Conservation (phyloP, 345 rosid species). For the Salix dunnii region DNA sequence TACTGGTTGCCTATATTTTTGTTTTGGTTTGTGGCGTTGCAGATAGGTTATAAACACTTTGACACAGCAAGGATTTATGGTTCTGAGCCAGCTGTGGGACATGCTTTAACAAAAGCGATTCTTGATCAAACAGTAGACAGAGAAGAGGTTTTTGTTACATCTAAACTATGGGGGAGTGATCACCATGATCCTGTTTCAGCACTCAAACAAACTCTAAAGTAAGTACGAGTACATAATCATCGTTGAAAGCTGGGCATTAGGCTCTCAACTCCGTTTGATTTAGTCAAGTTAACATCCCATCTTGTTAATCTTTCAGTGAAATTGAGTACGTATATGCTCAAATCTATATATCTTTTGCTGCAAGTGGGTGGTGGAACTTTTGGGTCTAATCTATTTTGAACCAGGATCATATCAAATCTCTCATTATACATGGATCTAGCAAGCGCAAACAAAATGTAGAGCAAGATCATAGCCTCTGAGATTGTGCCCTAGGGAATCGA, state of each 20-base stretch:
- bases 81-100: conserved; percentile 80
- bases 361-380: not conserved
- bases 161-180: conserved; percentile 82
- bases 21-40: not conserved
- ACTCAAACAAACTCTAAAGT: conserved; percentile 58
- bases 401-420: not conserved
- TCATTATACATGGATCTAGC: too few relatives aligned
- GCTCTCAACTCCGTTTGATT: not conserved
- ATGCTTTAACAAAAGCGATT: conserved; percentile 50
- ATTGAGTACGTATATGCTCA: not conserved
- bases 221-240: not conserved
- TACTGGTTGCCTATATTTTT: too few relatives aligned
- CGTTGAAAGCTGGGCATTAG: not conserved
- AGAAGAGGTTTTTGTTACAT: conserved; percentile 70
- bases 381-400: not conserved
- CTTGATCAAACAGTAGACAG: conserved; percentile 39
- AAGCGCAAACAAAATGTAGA: too few relatives aligned
- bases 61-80: conserved; percentile 85
- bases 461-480: too few relatives aligned
- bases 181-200: conserved; percentile 78
- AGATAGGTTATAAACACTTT: conserved; percentile 87
- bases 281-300: not conserved
- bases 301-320: not conserved
- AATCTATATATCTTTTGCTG: not conserved
- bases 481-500: not conserved